These are phyloP conservation scores for Flaveria sonorensis DNA, from an alignment of 129 eudicot genomes.

Conservation along the genomic window DNA sequence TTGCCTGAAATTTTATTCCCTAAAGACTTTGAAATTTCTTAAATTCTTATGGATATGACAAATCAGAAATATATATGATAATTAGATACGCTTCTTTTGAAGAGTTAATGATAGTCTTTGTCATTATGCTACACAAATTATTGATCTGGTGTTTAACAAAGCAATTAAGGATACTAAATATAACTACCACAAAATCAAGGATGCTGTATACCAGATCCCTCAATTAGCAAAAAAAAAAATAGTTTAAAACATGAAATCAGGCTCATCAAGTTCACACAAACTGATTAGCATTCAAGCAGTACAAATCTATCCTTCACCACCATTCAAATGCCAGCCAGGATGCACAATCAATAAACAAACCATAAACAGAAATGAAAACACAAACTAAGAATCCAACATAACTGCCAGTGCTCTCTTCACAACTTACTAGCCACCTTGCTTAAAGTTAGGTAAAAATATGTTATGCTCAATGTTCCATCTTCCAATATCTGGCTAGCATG, in stretches of 20 bases:
- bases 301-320: constrained; percentile 1
- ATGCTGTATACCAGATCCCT: constrained; percentile 8
- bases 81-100: constrained; percentile 10
- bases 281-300: background rate
- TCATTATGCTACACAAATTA: background rate
- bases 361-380: background rate
- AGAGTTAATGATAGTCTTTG: background rate
- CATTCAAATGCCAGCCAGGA: background rate
- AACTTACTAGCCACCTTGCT: background rate
- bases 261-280: constrained; percentile 11
- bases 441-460: background rate
- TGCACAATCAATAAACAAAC: background rate
- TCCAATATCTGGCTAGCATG: no score
- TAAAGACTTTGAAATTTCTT: background rate
- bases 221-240: background rate
- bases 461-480: background rate
- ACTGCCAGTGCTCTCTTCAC: background rate
- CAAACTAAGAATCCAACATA: background rate
- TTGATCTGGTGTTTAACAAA: constrained; percentile 4
- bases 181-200: constrained; percentile 3
- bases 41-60: background rate
- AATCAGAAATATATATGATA: background rate
- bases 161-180: background rate
- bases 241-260: constrained; percentile 5
- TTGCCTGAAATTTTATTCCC: constrained; percentile 1